Conservation (phyloP, 75 land plant species). For the Sequoiadendron giganteum region DNA sequence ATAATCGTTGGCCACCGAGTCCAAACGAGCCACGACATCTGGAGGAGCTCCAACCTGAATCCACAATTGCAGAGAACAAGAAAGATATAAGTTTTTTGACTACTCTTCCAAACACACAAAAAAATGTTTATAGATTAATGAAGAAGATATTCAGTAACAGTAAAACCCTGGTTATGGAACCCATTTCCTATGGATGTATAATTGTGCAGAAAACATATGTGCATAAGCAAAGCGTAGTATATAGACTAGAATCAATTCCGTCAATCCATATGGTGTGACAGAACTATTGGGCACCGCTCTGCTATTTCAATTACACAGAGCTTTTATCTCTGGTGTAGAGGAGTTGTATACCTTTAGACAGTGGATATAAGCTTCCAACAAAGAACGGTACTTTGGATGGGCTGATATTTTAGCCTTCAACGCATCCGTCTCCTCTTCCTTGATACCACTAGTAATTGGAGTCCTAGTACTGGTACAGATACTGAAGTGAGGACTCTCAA, state of each 20-base stretch:
- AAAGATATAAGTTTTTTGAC: not conserved
- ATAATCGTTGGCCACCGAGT: conserved; percentile 40
- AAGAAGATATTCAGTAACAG: not conserved
- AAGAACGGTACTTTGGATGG: conserved; percentile 61
- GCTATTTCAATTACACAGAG: no score
- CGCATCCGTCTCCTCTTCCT: conserved; percentile 30
- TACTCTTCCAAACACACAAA: no score
- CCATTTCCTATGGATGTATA: not conserved
- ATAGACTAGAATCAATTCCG: no score
- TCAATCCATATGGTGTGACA: no score
- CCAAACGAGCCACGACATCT: conserved; percentile 64
- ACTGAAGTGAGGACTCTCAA: not conserved
- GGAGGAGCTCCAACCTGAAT: conserved; percentile 71
- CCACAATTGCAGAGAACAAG: not conserved
- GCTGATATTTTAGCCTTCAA: conserved; percentile 67
- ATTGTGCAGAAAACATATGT: not conserved
- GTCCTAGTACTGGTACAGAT: not conserved
- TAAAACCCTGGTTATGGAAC: not conserved
- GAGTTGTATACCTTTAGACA: conserved; percentile 58
- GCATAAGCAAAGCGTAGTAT: no score
- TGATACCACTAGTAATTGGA: not conserved
- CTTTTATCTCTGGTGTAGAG: no score
- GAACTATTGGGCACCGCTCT: no score
- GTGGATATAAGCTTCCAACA: conserved; percentile 65
- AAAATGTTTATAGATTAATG: no score